These are phyloP conservation scores for Corinectria fuckeliana DNA, from an alignment of 2,329 filamentous ascomycete genomes.

Conservation along the genomic window DNA sequence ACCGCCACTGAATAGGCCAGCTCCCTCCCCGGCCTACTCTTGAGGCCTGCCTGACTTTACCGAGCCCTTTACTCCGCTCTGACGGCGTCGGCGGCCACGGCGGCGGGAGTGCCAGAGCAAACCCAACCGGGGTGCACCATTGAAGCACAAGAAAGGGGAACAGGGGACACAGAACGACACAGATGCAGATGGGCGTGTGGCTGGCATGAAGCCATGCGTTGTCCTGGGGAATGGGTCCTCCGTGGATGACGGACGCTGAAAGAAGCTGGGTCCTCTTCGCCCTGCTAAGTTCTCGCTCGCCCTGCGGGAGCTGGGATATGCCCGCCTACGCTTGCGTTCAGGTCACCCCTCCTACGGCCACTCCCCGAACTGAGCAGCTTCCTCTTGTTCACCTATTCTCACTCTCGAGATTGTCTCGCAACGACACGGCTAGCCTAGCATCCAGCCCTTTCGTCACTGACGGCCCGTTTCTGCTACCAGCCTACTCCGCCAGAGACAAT, in stretches of 20 bases:
- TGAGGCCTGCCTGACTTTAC: constrained; percentile 15
- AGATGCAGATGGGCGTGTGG: neutral
- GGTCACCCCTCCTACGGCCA: constrained; percentile 20
- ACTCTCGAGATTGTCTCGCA: constrained; percentile 6
- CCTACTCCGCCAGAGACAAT: neutral
- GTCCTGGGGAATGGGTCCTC: constrained; percentile 6
- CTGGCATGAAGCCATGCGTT: constrained; percentile 15
- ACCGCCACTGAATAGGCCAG: constrained; percentile 8
- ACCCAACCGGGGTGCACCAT: constrained; percentile 5
- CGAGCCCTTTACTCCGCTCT: constrained; percentile 16
- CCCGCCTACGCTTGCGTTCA: constrained; percentile 24
- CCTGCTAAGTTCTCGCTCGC: constrained; percentile 7
- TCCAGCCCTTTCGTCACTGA: constrained; percentile 6
- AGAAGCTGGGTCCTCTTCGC: constrained; percentile 25
- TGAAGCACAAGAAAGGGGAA: constrained; percentile 12
- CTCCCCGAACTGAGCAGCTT: constrained; percentile 1
- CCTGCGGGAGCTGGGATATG: constrained; percentile 25
- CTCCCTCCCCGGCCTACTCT: constrained; percentile 15
- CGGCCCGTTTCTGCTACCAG: constrained; percentile 2
- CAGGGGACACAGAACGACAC: neutral
- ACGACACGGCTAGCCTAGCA: constrained; percentile 1
- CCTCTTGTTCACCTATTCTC: constrained; percentile 9
- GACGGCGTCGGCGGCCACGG: constrained; percentile 14
- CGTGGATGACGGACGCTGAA: neutral
- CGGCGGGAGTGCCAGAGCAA: constrained; percentile 15